Percentiles rank a stretch among this genome's conserved stretches.
phyloP scores from a whole-genome alignment of 257 asterid species.

The Asclepias syriaca region DNA sequence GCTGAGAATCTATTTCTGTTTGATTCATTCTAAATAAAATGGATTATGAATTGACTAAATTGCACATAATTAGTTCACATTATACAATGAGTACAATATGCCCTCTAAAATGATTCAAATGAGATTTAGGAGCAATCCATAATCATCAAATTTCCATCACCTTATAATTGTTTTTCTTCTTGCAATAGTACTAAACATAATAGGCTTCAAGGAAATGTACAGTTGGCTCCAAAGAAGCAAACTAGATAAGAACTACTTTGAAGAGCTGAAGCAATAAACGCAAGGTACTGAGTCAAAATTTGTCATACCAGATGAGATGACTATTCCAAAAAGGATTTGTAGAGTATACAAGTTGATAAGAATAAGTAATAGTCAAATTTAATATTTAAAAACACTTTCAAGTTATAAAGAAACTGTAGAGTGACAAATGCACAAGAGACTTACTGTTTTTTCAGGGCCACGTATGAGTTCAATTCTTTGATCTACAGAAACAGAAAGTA shows the following conservation, averaged over 20 bases:
- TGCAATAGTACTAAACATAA: not conserved
- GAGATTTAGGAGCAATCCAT: slow-evolving; percentile 6
- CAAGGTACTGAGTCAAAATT: not conserved
- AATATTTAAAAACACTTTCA: not conserved
- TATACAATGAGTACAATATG: not conserved
- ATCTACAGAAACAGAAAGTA: slow-evolving; percentile 54
- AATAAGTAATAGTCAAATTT: not conserved
- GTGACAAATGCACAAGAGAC: slow-evolving; percentile 23
- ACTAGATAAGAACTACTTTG: not conserved
- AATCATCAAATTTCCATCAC: not conserved
- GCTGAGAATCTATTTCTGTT: not conserved
- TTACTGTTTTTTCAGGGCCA: slow-evolving; percentile 93
- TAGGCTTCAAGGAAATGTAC: not conserved
- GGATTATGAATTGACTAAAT: not conserved
- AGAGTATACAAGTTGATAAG: not conserved
- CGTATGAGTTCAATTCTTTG: slow-evolving; percentile 93
- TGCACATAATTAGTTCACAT: not conserved
- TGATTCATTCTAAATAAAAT: not conserved
- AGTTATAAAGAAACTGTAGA: slow-evolving; percentile 4
- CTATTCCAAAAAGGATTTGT: not conserved
- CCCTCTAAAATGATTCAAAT: not conserved
- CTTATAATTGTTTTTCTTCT: not conserved
- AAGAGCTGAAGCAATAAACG: not conserved
- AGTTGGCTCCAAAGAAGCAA: not conserved
- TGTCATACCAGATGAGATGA: not conserved